Percentiles rank a stretch among this genome's conserved stretches.
phyloP scores from a whole-genome alignment of 371 early-diverging fungal genomes.

The Actinomortierella ambigua region DNA sequence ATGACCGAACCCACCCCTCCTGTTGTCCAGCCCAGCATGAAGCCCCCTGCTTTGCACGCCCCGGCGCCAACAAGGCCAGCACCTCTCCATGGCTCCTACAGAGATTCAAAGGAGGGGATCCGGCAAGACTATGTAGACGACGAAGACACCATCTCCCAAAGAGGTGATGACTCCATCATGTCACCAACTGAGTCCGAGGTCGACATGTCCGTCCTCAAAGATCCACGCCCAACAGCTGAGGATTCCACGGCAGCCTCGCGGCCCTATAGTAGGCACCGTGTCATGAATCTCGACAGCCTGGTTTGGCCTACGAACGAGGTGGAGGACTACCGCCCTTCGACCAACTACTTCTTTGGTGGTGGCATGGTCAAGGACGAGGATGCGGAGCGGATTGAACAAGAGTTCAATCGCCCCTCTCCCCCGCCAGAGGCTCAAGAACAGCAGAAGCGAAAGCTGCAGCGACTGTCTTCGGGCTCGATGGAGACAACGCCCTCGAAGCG shows the following conservation, averaged over 20 bases:
- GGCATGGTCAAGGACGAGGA: constrained; percentile 42
- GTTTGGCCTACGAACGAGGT: constrained; percentile 45
- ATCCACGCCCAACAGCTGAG: too few species aligned
- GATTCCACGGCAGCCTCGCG: too few species aligned
- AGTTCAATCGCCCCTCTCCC: constrained; percentile 40
- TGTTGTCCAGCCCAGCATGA: constrained; percentile 1
- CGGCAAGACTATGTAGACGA: constrained; percentile 21
- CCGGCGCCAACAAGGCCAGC: constrained; percentile 13
- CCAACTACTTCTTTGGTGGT: constrained; percentile 25
- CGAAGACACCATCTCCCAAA: constrained; percentile 35
- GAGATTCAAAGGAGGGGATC: constrained; percentile 40
- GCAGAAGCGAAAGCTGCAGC: constrained; percentile 42
- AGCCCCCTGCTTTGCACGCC: constrained; percentile 15
- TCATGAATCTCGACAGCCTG: constrained; percentile 43
- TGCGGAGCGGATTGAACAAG: constrained; percentile 40
- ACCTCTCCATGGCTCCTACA: constrained; percentile 28
- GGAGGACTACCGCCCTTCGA: constrained; percentile 9
- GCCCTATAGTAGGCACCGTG: too few species aligned
- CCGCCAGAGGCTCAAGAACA: constrained; percentile 24
- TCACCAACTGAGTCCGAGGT: too few species aligned
- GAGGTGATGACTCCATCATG: constrained; percentile 11
- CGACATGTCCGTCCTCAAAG: too few species aligned
- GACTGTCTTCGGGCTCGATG: constrained; percentile 32
- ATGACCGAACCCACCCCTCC: not conserved
- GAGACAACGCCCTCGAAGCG: constrained; percentile 37